A percentile compares a stretch with the other conserved stretches of the same genome.
Evolutionary conservation across 495 filamentous ascomycete species (phyloP).

Genomic region (Halenospora varia): DNA sequence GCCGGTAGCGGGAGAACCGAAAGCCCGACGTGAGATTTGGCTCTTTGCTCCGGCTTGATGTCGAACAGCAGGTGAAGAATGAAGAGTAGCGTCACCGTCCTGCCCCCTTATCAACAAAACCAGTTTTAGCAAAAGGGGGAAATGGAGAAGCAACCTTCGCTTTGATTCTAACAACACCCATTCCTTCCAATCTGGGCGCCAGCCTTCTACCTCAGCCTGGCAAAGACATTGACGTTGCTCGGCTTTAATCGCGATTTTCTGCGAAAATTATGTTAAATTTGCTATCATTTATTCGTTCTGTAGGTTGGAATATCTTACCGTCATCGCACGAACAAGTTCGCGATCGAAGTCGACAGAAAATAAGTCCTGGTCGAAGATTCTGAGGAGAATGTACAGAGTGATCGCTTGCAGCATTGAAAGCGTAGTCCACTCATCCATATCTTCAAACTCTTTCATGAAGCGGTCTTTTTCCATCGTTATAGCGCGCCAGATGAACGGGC

Average conservation of each 20-base stretch:
- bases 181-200: constrained; percentile 17
- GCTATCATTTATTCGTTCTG: not conserved
- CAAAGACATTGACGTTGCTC: constrained; percentile 7
- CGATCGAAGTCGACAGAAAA: constrained; percentile 18
- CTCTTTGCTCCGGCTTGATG: constrained; percentile 17
- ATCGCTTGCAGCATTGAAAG: constrained; percentile 19
- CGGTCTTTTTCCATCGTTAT: constrained; percentile 19
- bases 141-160: constrained; percentile 12
- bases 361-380: constrained; percentile 17
- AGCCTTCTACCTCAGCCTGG: constrained; percentile 15
- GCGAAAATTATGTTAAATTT: not conserved
- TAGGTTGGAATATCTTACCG: constrained; percentile 6
- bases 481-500: constrained; percentile 20
- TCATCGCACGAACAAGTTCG: constrained; percentile 15
- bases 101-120: not conserved
- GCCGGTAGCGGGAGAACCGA: constrained; percentile 18
- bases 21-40: constrained; percentile 15
- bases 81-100: constrained; percentile 19
- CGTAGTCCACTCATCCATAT: constrained; percentile 13
- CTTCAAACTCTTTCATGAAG: constrained; percentile 13
- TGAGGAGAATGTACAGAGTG: constrained; percentile 19
- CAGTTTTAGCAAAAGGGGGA: constrained; percentile 5
- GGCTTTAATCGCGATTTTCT: constrained; percentile 14
- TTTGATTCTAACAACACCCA: constrained; percentile 19
- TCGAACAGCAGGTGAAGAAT: constrained; percentile 16